These are phyloP conservation scores for Monilinia fructicola DNA, from an alignment of 2,329 filamentous ascomycete species.

Conservation along the genomic window DNA sequence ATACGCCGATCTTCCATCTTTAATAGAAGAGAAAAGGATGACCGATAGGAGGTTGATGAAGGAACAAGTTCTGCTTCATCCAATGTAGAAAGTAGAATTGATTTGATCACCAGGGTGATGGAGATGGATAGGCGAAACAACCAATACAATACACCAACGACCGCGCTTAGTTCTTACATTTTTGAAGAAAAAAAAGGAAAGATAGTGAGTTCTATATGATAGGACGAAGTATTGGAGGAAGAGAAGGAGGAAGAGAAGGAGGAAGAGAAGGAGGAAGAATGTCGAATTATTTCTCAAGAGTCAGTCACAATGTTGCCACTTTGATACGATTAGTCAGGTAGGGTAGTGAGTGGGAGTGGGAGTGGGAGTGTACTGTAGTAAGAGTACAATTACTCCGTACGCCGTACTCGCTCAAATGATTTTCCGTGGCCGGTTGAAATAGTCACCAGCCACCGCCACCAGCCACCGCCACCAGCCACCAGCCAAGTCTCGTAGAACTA, in stretches of 20 bases:
- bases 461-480: too few species aligned
- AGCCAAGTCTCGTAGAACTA: too few species aligned
- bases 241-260: neutral
- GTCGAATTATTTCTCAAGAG: conserved; percentile 34
- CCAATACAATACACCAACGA: too few species aligned
- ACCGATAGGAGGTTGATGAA: neutral
- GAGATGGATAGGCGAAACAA: conserved; percentile 17
- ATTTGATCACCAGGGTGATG: conserved; percentile 18
- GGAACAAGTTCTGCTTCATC: conserved; percentile 30
- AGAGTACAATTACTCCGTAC: too few species aligned
- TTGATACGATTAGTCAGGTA: conserved; percentile 3
- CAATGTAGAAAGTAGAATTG: conserved; percentile 1
- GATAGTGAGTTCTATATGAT: neutral
- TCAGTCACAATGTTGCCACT: conserved; percentile 24
- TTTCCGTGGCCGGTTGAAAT: neutral
- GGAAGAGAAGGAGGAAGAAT: too few species aligned
- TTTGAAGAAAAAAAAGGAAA: neutral
- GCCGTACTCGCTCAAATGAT: conserved; percentile 20
- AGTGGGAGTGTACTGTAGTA: too few species aligned
- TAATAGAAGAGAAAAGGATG: conserved; percentile 41
- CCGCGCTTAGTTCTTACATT: neutral
- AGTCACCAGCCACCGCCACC: neutral
- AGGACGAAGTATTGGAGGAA: neutral
- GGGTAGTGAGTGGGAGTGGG: too few species aligned
- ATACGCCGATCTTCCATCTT: conserved; percentile 62